These are phyloP conservation scores for Ilyonectria destructans DNA, from an alignment of 2,329 filamentous ascomycete genomes.

Conservation along the genomic window DNA sequence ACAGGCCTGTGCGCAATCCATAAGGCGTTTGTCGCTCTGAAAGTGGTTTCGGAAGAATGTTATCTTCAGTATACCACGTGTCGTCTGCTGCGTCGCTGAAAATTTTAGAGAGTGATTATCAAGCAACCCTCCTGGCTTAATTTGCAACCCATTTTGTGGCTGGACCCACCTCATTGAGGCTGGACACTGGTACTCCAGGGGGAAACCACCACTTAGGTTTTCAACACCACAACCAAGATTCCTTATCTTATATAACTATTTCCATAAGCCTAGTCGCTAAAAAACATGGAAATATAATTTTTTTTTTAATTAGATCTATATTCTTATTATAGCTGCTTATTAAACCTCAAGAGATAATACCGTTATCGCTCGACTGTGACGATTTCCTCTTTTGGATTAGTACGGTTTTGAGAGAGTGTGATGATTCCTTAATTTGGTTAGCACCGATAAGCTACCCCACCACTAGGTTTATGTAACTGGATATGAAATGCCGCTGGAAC, in stretches of 20 bases:
- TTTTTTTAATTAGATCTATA: constrained; percentile 7
- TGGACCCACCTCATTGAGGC: too few species aligned
- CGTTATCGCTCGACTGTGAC: constrained; percentile 21
- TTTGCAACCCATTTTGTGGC: too few species aligned
- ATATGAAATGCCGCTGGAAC: constrained; percentile 4
- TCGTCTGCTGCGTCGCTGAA: too few species aligned
- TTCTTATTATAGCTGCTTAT: constrained; percentile 7
- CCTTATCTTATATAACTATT: not conserved
- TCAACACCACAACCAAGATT: too few species aligned
- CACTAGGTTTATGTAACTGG: constrained; percentile 3
- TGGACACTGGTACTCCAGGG: too few species aligned
- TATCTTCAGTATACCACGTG: too few species aligned
- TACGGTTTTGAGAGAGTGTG: constrained; percentile 15
- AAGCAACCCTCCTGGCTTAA: too few species aligned
- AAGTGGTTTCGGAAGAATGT: too few species aligned
- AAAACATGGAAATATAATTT: not conserved
- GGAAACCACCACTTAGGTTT: too few species aligned
- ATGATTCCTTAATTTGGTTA: constrained; percentile 20
- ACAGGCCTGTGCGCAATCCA: too few species aligned
- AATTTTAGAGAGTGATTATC: too few species aligned
- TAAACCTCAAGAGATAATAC: constrained; percentile 20
- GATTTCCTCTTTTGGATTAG: constrained; percentile 24
- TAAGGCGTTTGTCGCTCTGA: too few species aligned
- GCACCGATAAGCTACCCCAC: constrained; percentile 11
- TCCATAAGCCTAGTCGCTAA: constrained; percentile 12